A percentile compares a stretch with the other conserved stretches of the same genome.
Conservation (phyloP, 2,329 filamentous ascomycete genomes). For the Venturiaceae sp. region DNA sequence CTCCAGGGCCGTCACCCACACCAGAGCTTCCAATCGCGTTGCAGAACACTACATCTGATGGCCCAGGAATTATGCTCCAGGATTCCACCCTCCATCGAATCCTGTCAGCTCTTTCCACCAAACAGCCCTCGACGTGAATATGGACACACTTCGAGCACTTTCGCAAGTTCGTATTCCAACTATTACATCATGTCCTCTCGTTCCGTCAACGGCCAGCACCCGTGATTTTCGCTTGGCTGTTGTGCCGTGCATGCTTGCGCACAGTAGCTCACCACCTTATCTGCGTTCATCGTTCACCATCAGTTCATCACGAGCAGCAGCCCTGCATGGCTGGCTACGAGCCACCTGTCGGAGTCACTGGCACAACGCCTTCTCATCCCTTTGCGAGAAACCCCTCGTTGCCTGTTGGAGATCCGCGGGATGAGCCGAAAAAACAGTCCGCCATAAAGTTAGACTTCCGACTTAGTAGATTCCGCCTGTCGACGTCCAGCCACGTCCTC, state of each 20-base stretch:
- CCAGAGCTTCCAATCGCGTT: too few species aligned
- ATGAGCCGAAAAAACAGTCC: background rate
- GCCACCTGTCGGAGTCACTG: background rate
- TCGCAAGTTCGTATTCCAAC: too few species aligned
- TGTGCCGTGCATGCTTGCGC: background rate
- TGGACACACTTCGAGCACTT: background rate
- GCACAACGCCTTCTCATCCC: background rate
- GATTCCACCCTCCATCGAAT: background rate
- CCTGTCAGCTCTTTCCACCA: background rate
- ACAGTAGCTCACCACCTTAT: background rate
- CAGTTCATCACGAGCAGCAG: background rate
- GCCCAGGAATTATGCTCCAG: background rate
- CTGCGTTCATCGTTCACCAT: background rate
- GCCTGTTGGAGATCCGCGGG: background rate
- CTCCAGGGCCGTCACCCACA: background rate
- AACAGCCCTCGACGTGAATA: background rate
- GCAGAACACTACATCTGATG: too few species aligned
- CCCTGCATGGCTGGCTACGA: background rate
- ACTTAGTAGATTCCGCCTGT: background rate
- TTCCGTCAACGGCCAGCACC: background rate
- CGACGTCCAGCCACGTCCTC: background rate
- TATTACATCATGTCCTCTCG: background rate
- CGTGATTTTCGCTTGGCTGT: background rate
- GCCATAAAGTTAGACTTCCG: background rate
- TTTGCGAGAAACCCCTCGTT: background rate